A percentile compares a stretch with the other conserved stretches of the same genome.
phyloP scores from a whole-genome alignment of 1,284 basidiomycete species.

The Ustilago trichophora region DNA sequence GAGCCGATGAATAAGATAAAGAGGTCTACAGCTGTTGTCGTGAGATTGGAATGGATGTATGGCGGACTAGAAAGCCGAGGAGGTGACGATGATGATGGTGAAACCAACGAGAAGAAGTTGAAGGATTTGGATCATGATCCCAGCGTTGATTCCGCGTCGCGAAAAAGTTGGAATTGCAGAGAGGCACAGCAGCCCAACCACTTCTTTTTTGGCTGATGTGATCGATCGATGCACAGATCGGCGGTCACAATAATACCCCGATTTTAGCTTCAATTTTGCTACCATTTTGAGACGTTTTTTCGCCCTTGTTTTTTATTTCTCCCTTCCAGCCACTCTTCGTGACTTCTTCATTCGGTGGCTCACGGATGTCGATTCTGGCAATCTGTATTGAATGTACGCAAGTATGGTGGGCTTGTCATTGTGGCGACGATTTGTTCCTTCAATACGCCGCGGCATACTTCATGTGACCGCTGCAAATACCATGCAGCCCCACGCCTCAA shows the following conservation, averaged over 20 bases:
- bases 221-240: constrained; percentile 22
- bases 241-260: background rate
- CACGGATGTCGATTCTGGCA: no score
- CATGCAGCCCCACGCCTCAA: no score
- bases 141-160: constrained; percentile 18
- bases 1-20: background rate
- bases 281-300: constrained; percentile 1
- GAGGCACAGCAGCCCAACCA: no score
- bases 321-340: background rate
- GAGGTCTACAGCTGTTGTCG: background rate
- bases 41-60: no score
- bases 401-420: no score
- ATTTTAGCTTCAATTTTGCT: background rate
- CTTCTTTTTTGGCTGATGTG: no score
- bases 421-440: no score
- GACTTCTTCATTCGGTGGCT: background rate
- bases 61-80: constrained; percentile 7
- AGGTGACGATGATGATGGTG: constrained; percentile 2
- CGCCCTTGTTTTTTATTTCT: background rate
- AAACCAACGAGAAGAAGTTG: constrained; percentile 11
- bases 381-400: no score
- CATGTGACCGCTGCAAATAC: no score
- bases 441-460: no score
- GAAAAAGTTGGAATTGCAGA: constrained; percentile 12
- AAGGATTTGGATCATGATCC: constrained; percentile 1